phyloP scores from a whole-genome alignment of 2,329 filamentous ascomycete genomes.

The Apiospora hydei region DNA sequence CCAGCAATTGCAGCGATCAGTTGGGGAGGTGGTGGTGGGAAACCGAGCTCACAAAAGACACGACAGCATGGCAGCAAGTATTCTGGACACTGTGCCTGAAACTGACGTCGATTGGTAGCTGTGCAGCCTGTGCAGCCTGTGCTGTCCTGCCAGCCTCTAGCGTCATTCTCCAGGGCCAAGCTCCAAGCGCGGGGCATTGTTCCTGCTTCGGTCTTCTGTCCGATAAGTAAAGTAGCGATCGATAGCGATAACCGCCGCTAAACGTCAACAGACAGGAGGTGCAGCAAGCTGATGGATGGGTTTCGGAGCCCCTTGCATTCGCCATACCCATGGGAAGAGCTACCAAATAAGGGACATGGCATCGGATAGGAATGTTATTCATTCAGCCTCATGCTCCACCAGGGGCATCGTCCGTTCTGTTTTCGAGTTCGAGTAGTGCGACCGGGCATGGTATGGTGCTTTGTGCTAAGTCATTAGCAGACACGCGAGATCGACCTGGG shows the following conservation, averaged over 20 bases:
- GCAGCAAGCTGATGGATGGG: background rate
- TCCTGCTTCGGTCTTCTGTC: too few relatives aligned
- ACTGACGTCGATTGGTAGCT: constrained; percentile 7
- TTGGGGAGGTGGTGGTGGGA: background rate
- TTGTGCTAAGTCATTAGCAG: background rate
- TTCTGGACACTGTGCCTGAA: background rate
- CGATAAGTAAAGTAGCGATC: background rate
- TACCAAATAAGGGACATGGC: background rate
- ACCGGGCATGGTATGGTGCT: background rate
- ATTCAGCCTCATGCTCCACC: background rate
- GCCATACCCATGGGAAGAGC: background rate
- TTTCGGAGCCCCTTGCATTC: background rate
- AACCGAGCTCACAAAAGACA: constrained; percentile 5
- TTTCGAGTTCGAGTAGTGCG: background rate
- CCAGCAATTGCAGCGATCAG: background rate
- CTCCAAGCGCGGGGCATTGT: constrained; percentile 11
- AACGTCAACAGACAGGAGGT: background rate
- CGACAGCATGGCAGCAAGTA: background rate
- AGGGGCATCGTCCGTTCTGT: background rate
- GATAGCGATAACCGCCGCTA: background rate
- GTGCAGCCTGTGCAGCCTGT: background rate
- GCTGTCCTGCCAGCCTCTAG: background rate
- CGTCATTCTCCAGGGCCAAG: constrained; percentile 11
- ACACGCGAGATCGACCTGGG: background rate
- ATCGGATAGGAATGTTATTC: background rate